Evolutionary conservation across 768 basidiomycete species (phyloP).

Genomic region (Scleroderma citrinum): DNA sequence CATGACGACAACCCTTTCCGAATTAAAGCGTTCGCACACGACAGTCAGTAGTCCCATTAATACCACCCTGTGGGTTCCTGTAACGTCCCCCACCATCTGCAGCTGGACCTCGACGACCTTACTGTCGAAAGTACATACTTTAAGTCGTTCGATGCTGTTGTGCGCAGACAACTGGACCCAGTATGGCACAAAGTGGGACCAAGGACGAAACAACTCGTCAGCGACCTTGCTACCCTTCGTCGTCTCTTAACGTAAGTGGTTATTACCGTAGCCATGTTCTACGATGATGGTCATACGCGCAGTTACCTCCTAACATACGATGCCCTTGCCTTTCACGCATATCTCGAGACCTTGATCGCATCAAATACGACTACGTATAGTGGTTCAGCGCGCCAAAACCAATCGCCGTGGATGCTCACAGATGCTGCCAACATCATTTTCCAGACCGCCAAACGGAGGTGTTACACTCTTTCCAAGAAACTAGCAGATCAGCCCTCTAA

Average conservation of each 20-base stretch:
- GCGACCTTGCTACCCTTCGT: constrained; percentile 79
- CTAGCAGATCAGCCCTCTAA: constrained; percentile 22
- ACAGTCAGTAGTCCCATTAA: constrained; percentile 33
- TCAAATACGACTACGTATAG: constrained; percentile 46
- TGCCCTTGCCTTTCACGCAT: constrained; percentile 82
- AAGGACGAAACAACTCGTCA: constrained; percentile 86
- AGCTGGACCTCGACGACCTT: constrained; percentile 94
- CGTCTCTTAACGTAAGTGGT: constrained; percentile 66
- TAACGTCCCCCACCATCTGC: not conserved
- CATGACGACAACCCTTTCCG: constrained; percentile 84
- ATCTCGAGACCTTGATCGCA: constrained; percentile 81
- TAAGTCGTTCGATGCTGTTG: constrained; percentile 83
- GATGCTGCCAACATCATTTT: constrained; percentile 89
- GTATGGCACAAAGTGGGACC: constrained; percentile 97
- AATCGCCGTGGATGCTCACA: constrained; percentile 86
- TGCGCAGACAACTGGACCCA: constrained; percentile 83
- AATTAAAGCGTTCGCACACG: constrained; percentile 84
- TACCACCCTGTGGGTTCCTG: not conserved
- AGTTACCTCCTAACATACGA: constrained; percentile 85
- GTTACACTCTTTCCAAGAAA: constrained; percentile 50
- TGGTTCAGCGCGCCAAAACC: constrained; percentile 57
- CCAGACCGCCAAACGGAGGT: constrained; percentile 71
- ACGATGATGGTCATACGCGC: not conserved
- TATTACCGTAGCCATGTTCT: not conserved
- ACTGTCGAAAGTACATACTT: constrained; percentile 93